These are phyloP conservation scores for Hanseniaspora sp. DNA, from an alignment of 1,139 yeast species.

Conservation along the genomic window DNA sequence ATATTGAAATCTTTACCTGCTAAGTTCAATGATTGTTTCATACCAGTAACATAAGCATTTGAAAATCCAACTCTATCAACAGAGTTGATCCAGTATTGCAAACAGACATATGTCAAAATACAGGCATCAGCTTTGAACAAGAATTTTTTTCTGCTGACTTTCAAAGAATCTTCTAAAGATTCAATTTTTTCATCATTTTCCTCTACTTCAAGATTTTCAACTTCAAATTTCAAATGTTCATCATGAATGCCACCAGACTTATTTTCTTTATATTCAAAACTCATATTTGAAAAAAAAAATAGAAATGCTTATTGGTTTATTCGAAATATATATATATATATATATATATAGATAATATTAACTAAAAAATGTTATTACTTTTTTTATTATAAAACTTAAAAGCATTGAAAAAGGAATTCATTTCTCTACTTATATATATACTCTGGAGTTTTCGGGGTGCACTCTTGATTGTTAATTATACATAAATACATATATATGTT, in stretches of 20 bases:
- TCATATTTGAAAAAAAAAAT: slow-evolving; percentile 19
- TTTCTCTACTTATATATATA: no score
- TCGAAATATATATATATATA: no score
- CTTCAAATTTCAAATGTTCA: neutral
- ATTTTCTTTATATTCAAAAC: neutral
- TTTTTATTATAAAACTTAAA: no score
- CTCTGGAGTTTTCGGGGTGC: no score
- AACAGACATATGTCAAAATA: slow-evolving; percentile 45
- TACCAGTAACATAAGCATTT: slow-evolving; percentile 53
- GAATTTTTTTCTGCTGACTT: slow-evolving; percentile 32
- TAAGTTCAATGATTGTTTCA: slow-evolving; percentile 44
- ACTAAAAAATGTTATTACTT: no score
- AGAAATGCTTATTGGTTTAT: no score
- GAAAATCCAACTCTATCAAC: slow-evolving; percentile 35
- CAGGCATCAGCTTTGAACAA: slow-evolving; percentile 45
- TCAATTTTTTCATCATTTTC: slow-evolving; percentile 21
- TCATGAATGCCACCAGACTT: neutral
- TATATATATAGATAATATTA: no score
- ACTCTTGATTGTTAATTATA: no score
- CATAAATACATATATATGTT: no score
- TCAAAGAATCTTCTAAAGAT: neutral
- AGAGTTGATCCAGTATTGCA: slow-evolving; percentile 48
- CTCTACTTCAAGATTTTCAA: slow-evolving; percentile 21
- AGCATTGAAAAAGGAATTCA: no score
- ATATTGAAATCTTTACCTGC: slow-evolving; percentile 41